Evolutionary conservation across 2,329 filamentous ascomycete species (phyloP).

Genomic region (Ophiocordyceps camponoti-saundersi): DNA sequence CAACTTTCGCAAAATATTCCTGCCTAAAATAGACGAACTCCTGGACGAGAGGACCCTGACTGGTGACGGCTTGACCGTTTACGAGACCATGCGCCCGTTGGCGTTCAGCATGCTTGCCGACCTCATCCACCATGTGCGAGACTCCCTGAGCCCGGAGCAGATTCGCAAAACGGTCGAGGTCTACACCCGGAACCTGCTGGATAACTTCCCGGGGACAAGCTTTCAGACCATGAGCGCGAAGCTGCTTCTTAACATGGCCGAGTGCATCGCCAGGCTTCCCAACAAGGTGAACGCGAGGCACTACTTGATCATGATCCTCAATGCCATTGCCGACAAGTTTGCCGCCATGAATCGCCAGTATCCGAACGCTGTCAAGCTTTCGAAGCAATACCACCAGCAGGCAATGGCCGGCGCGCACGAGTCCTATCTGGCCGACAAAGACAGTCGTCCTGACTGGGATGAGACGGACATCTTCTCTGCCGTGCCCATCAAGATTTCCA

Average conservation of each 20-base stretch:
- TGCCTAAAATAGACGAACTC: constrained; percentile 86
- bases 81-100: constrained; percentile 87
- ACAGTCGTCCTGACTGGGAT: constrained; percentile 80
- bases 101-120: constrained; percentile 98
- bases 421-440: constrained; percentile 69
- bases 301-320: constrained; percentile 91
- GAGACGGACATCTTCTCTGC: constrained; percentile 95
- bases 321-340: constrained; percentile 97
- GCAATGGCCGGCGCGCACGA: constrained; percentile 47
- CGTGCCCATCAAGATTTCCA: constrained; percentile 89
- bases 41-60: constrained; percentile 88
- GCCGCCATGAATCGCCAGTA: constrained; percentile 96
- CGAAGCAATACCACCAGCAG: constrained; percentile 56
- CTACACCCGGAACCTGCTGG: constrained; percentile 89
- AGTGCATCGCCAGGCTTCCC: constrained; percentile 85
- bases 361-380: constrained; percentile 84
- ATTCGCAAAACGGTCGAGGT: constrained; percentile 93
- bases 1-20: constrained; percentile 89
- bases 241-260: constrained; percentile 90
- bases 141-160: constrained; percentile 73
- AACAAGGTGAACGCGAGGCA: constrained; percentile 91
- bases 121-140: constrained; percentile 89
- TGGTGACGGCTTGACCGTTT: constrained; percentile 88
- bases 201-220: constrained; percentile 91
- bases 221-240: constrained; percentile 99